A percentile compares a stretch with the other conserved stretches of the same genome.
These are phyloP conservation scores for Larix sibirica DNA, from an alignment of 83 land plant species.

Conservation along the genomic window DNA sequence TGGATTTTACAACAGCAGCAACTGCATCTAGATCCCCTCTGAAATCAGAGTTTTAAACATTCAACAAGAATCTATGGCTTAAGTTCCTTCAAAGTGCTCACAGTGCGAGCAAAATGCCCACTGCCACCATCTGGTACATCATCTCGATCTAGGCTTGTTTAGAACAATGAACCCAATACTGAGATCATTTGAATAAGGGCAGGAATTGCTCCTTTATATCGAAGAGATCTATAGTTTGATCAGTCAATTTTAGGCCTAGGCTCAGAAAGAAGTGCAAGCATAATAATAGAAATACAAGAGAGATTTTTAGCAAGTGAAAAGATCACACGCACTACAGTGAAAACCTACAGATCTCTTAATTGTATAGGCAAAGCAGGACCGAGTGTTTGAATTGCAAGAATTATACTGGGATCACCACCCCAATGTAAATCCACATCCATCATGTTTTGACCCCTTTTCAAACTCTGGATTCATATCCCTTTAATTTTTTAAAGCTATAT, in stretches of 20 bases:
- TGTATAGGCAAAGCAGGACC: slow-evolving; percentile 88
- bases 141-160: slow-evolving; percentile 93
- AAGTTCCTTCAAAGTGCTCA: slow-evolving; percentile 77
- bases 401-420: slow-evolving; percentile 95
- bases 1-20: slow-evolving; percentile 56
- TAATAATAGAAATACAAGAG: slow-evolving; percentile 91
- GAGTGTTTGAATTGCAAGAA: slow-evolving; percentile 73
- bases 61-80: slow-evolving; percentile 94
- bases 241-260: no score
- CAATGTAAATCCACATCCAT: slow-evolving; percentile 91
- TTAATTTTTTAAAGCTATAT: no score
- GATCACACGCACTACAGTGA: slow-evolving; percentile 73
- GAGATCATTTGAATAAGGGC: no score
- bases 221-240: no score
- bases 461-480: slow-evolving; percentile 85
- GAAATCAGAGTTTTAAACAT: slow-evolving; percentile 92
- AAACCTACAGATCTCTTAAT: slow-evolving; percentile 82
- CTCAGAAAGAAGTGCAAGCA: slow-evolving; percentile 82
- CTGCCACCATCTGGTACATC: slow-evolving; percentile 95
- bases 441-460: slow-evolving; percentile 73
- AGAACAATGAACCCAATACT: slow-evolving; percentile 79
- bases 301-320: slow-evolving; percentile 91
- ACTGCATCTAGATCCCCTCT: slow-evolving; percentile 82
- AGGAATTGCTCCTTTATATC: no score
- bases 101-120: slow-evolving; percentile 89